A percentile compares a stretch with the other conserved stretches of the same genome.
phyloP scores from a whole-genome alignment of 1,284 basidiomycete species.

The Ustilago vetiveriae region DNA sequence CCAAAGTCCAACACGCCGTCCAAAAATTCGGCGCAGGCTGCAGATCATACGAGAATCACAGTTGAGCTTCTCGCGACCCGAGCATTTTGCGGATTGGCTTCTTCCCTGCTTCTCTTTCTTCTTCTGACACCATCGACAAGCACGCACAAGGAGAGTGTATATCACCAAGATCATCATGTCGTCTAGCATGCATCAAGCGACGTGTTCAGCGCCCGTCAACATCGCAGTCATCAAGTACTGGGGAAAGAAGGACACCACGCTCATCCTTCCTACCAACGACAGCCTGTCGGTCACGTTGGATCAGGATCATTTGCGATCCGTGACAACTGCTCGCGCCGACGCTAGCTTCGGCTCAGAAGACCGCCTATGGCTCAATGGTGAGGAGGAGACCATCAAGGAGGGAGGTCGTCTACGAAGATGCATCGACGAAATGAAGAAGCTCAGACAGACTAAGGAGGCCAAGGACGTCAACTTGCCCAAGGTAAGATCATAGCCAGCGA shows the following conservation, averaged over 20 bases:
- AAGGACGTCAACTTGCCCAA: conserved; percentile 52
- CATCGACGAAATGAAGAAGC: conserved; percentile 84
- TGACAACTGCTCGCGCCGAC: conserved; percentile 89
- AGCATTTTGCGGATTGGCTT: neutral
- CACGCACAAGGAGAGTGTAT: conserved; percentile 1
- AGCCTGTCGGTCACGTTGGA: conserved; percentile 96
- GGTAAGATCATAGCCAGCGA: conserved; percentile 40
- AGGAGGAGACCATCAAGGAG: conserved; percentile 85
- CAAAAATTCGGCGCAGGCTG: conserved; percentile 6
- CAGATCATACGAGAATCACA: conserved; percentile 38
- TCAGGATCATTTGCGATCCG: conserved; percentile 93
- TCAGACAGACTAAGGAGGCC: conserved; percentile 79
- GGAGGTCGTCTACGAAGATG: conserved; percentile 84
- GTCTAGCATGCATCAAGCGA: conserved; percentile 78
- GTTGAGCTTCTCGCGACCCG: neutral
- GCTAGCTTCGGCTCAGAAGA: conserved; percentile 75
- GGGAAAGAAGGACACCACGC: conserved; percentile 95
- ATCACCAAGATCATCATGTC: conserved; percentile 16
- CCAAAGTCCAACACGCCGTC: conserved; percentile 38
- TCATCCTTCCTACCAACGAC: conserved; percentile 97
- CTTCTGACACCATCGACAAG: conserved; percentile 3
- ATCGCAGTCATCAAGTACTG: conserved; percentile 94
- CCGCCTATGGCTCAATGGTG: conserved; percentile 92
- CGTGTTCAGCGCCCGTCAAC: conserved; percentile 91
- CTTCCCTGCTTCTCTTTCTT: neutral